Conservation (phyloP, 495 filamentous ascomycete genomes). For the Penicillium taxi region DNA sequence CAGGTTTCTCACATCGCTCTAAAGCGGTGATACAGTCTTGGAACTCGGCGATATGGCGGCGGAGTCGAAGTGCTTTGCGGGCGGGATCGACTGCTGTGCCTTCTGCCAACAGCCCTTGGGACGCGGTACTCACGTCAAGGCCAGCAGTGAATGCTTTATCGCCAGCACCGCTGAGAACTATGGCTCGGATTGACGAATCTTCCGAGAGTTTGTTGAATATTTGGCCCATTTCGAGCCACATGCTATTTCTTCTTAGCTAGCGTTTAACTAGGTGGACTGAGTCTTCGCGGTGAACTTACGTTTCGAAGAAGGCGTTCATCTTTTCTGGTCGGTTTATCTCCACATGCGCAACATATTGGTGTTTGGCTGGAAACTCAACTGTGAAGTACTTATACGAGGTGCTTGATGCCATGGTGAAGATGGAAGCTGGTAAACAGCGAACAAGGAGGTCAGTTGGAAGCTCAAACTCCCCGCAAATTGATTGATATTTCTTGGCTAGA, state of each 20-base stretch:
- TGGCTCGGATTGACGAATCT: slow-evolving; percentile 63
- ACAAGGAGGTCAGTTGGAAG: too few species aligned
- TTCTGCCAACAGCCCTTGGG: slow-evolving; percentile 22
- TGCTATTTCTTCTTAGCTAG: slow-evolving; percentile 36
- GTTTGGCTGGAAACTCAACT: slow-evolving; percentile 56
- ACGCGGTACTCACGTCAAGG: slow-evolving; percentile 66
- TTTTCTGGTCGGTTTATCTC: slow-evolving; percentile 88
- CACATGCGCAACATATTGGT: slow-evolving; percentile 74
- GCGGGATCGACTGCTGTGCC: slow-evolving; percentile 44
- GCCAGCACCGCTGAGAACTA: slow-evolving; percentile 78
- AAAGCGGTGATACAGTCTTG: slow-evolving; percentile 69
- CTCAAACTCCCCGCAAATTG: too few species aligned
- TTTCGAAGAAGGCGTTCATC: slow-evolving; percentile 81
- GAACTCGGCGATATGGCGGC: slow-evolving; percentile 64
- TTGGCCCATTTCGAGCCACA: slow-evolving; percentile 76
- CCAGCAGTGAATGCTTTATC: slow-evolving; percentile 76
- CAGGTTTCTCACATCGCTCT: slow-evolving; percentile 87
- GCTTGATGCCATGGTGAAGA: slow-evolving; percentile 18
- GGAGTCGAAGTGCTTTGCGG: slow-evolving; percentile 55
- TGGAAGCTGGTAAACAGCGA: too few species aligned
- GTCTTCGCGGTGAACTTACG: slow-evolving; percentile 29
- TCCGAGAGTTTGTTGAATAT: slow-evolving; percentile 69
- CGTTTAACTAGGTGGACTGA: background rate
- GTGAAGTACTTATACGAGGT: slow-evolving; percentile 63
- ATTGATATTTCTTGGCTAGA: too few species aligned